Evolutionary conservation across 768 basidiomycete species (phyloP), one percentile per base, ranked within the genome.

Genomic region (Sarcomyxa edulis): DNA sequence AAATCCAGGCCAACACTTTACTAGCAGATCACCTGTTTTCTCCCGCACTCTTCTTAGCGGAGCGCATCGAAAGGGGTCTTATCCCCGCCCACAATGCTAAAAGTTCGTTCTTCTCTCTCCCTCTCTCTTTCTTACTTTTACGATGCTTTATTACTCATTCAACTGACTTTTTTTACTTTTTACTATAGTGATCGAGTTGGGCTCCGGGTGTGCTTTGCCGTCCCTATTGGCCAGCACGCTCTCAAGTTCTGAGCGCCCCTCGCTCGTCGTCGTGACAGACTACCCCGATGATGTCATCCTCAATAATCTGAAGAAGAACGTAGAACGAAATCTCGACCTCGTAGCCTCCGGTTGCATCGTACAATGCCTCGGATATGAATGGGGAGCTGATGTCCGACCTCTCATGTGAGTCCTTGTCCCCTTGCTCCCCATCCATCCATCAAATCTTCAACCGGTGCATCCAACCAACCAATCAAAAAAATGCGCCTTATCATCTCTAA

Each of bases 11-110:
- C 20, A 83, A 76, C 44, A 82, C 80, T 10, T 65, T 84, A 7
- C 64, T 86, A 15, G 84, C 82, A 34, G 82, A 86, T 56, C 80
- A 82, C 45, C 63, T 85, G 3, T 86, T 85, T 53, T 85, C 79
- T 26, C 83, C 81, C 11, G 71, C 75, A 7, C 64, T 87, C 6
- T 69, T 79, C 39, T 65, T 87, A 12, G 78, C 79, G 3, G 81
- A 86, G 50, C 61, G 68, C 19, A 76, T 88, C 7, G 81, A 87
- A 55, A 55, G 69, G 39, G 67, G 69, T 0, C 50, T 74, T 5
- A 52, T 88, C 6, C 59, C 64, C 11, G 55, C 74, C 2, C 45
- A 46, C 3, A 59, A 60, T 9, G 61, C 42, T 7, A 7, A 30
- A 39, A 16, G 9, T 9, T 33, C 9, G 9, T 37, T 18, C 12